Percentiles rank a stretch among this genome's conserved stretches.
These are phyloP conservation scores for Rhamnella rubrinervis DNA, from an alignment of 331 rosid species.

Conservation along the genomic window DNA sequence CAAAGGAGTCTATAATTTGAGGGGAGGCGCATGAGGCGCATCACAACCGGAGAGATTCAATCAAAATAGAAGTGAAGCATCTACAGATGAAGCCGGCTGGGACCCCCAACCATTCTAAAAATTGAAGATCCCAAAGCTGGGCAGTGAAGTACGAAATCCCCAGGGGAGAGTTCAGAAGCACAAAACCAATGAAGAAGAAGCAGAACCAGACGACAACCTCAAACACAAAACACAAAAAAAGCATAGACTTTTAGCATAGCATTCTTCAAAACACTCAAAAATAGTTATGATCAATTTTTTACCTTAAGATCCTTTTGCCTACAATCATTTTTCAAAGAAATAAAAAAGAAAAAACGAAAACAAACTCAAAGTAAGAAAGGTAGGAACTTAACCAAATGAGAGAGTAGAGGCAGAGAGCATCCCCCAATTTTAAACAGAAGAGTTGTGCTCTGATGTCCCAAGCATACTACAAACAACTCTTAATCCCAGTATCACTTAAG, in stretches of 20 bases:
- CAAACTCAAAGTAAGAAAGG: conserved; percentile 49
- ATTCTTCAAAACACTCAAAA: conserved; percentile 40
- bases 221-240: conserved; percentile 37
- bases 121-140: conserved; percentile 66
- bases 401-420: conserved; percentile 67
- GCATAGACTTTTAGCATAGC: conserved; percentile 57
- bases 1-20: conserved; percentile 37
- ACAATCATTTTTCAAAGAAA: conserved; percentile 42
- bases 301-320: conserved; percentile 40
- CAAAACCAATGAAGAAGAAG: conserved; percentile 64
- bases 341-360: conserved; percentile 28
- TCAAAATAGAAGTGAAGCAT: conserved; percentile 47
- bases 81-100: conserved; percentile 55
- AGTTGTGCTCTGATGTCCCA: conserved; percentile 52
- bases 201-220: conserved; percentile 79
- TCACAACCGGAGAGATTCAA: conserved; percentile 55
- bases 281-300: conserved; percentile 30
- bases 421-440: conserved; percentile 61
- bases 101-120: conserved; percentile 57
- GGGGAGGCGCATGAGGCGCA: conserved; percentile 29
- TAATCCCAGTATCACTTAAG: conserved; percentile 50
- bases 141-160: conserved; percentile 54
- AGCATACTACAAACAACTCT: conserved; percentile 49
- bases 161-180: conserved; percentile 57
- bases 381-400: conserved; percentile 69